Evolutionary conservation across 2,329 filamentous ascomycete species (phyloP), one percentile per base, ranked within the genome.

Genomic region (Claviceps arundinis): DNA sequence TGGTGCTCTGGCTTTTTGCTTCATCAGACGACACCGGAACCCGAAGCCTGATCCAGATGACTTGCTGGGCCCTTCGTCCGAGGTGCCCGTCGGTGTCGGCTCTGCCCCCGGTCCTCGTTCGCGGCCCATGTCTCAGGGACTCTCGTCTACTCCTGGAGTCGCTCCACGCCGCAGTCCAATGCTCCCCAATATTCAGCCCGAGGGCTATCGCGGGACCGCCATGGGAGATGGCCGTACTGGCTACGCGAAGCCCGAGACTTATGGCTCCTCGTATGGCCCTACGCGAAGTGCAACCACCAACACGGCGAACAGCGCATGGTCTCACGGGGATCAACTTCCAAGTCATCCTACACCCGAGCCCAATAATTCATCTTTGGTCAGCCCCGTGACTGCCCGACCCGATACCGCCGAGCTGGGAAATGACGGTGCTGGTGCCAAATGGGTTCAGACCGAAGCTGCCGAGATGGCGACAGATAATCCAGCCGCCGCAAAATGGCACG

Each of bases 131-230:
- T 60, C 68, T 19, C 60, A 63, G 56, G 44, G 42, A 24, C 42
- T 57, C 44, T 58, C 52, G 56, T 59, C 57, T 37, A 59, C 61
- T 34, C 57, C 58, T 9, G 62, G 59, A 50, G 58, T 63, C 13
- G 55, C 55, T 9, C 61, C 65, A 34, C 56, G 50, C 40, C 65
- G 63, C 51, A 56, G 50, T 30, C 59, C 64, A 6, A 56, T 58
- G 5, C 59, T 61, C 50, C 54, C 56, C 37, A 56, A 56, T 9
- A 55, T 56, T 30, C 55, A 53, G 40, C 55, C 58, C 37, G 68
- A 70, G 51, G 68, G 68, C 26, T 70, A 70, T 56, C 68, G 68
- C 17, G 68, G 68, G 46, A 70, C 68, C 38, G 68, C 68, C 48
- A 59, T 65, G 54, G 67, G 67, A 41, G 67, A 70, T 45, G 68